phyloP scores from a whole-genome alignment of 805 yeast genomes.

The Debaryomyces tyrocola region DNA sequence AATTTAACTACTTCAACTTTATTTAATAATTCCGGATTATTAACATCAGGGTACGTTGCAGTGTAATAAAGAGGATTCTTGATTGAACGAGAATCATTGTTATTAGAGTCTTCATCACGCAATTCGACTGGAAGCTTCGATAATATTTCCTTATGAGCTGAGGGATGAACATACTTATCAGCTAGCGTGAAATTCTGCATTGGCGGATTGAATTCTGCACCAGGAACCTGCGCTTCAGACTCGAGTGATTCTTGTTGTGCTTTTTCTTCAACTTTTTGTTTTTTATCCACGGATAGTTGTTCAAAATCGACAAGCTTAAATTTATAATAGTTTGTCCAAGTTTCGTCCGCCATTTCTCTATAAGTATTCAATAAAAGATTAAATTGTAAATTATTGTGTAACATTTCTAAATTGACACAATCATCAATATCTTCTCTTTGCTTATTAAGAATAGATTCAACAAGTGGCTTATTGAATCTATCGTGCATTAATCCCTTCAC shows the following conservation, averaged over 20 bases:
- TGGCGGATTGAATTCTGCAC: slow-evolving; percentile 14
- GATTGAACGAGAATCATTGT: slow-evolving; percentile 13
- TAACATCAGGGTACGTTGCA: slow-evolving; percentile 28
- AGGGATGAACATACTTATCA: slow-evolving; percentile 34
- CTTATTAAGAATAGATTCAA: slow-evolving; percentile 26
- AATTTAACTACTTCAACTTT: slow-evolving; percentile 40
- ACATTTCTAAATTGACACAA: slow-evolving; percentile 39
- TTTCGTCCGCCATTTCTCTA: slow-evolving; percentile 37
- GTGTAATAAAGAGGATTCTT: slow-evolving; percentile 37
- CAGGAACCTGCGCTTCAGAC: slow-evolving; percentile 15
- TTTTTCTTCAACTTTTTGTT: slow-evolving; percentile 10
- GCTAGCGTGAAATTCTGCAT: slow-evolving; percentile 2
- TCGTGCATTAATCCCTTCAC: slow-evolving; percentile 42
- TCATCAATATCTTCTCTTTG: slow-evolving; percentile 37
- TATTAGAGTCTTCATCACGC: slow-evolving; percentile 13
- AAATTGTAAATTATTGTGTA: slow-evolving; percentile 43
- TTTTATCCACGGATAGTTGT: slow-evolving; percentile 21
- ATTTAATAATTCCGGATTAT: slow-evolving; percentile 33
- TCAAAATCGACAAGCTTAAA: slow-evolving; percentile 42
- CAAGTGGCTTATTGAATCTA: slow-evolving; percentile 27
- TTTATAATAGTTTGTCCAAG: slow-evolving; percentile 40
- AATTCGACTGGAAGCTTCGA: slow-evolving; percentile 34
- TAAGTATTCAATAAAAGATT: slow-evolving; percentile 40
- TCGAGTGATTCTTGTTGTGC: slow-evolving; percentile 7
- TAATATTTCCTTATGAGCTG: slow-evolving; percentile 31